Percentiles rank a stretch among this genome's conserved stretches.
Conservation (phyloP, 108 stramenopile genomes). For the Phaeodactylum tricornutum region DNA sequence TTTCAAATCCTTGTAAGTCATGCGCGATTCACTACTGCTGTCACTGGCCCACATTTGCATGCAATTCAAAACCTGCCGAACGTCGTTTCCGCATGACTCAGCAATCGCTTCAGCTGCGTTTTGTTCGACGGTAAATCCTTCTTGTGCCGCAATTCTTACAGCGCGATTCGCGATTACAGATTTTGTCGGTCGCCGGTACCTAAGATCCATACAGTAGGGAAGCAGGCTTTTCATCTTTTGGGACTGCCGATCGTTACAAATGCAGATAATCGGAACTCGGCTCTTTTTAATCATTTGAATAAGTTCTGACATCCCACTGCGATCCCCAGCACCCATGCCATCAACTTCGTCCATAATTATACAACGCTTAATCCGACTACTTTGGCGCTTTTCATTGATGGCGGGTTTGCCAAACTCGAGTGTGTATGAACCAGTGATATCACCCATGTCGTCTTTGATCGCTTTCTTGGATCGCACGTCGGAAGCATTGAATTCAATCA, state of each 20-base stretch:
- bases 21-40: conserved; percentile 2
- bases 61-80: conserved; percentile 88
- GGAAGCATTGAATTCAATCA: conserved; percentile 93
- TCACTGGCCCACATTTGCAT: conserved; percentile 92
- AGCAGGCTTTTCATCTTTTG: conserved; percentile 78
- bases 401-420: conserved; percentile 26
- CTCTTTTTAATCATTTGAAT: conserved; percentile 94
- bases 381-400: conserved; percentile 1
- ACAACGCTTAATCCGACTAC: conserved; percentile 37
- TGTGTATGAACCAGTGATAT: conserved; percentile 70
- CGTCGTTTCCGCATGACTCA: conserved; percentile 93
- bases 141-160: conserved; percentile 62
- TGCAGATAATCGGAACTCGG: conserved; percentile 95
- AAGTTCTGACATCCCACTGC: conserved; percentile 88
- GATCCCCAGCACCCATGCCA: conserved; percentile 94
- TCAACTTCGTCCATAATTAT: conserved; percentile 99
- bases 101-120: conserved; percentile 94
- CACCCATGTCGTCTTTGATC: conserved; percentile 48
- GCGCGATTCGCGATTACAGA: conserved; percentile 63
- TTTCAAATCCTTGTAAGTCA: conserved; percentile 81
- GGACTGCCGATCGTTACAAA: conserved; percentile 95
- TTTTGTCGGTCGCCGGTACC: conserved; percentile 77
- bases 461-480: conserved; percentile 89
- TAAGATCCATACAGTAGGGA: conserved; percentile 92
- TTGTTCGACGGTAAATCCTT: conserved; percentile 73